A percentile compares a stretch with the other conserved stretches of the same genome.
Conservation (phyloP, 2,329 filamentous ascomycete species). For the Paecilomyces variotii region DNA sequence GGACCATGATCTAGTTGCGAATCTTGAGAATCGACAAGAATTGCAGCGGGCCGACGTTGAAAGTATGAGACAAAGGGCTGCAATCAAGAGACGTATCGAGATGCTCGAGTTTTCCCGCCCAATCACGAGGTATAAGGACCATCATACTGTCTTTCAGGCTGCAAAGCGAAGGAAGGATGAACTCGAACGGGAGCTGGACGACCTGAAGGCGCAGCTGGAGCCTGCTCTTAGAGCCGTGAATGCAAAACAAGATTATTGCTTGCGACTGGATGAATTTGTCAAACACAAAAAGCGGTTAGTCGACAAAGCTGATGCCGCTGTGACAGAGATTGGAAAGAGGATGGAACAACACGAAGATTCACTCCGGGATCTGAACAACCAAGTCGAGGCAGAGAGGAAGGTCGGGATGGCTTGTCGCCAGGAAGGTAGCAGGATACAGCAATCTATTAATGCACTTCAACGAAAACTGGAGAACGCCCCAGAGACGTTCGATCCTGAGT, state of each 20-base stretch:
- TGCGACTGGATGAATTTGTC: conserved; percentile 49
- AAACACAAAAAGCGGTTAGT: conserved; percentile 48
- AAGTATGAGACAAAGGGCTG: conserved; percentile 66
- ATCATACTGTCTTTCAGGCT: conserved; percentile 40
- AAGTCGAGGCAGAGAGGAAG: conserved; percentile 46
- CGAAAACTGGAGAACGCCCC: conserved; percentile 55
- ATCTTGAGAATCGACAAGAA: conserved; percentile 64
- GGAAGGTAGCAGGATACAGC: conserved; percentile 44
- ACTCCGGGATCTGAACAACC: conserved; percentile 28
- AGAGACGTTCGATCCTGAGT: conserved; percentile 58
- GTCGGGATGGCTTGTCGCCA: conserved; percentile 44
- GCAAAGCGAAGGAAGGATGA: conserved; percentile 49
- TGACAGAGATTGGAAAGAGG: conserved; percentile 32
- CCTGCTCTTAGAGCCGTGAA: conserved; percentile 64
- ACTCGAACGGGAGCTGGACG: conserved; percentile 50
- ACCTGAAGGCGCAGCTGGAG: conserved; percentile 53
- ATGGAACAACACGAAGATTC: conserved; percentile 31
- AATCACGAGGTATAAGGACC: conserved; percentile 55
- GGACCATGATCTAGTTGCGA: conserved; percentile 56
- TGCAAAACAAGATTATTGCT: conserved; percentile 58
- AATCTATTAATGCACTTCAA: conserved; percentile 56
- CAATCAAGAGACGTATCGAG: conserved; percentile 56
- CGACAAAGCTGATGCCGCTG: conserved; percentile 45
- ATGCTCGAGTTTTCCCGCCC: conserved; percentile 59
- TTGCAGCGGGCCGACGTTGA: conserved; percentile 75